Base-by-base conservation (phyloP, 2,329 filamentous ascomycete genomes). In the Saccharata proteae region DNA sequence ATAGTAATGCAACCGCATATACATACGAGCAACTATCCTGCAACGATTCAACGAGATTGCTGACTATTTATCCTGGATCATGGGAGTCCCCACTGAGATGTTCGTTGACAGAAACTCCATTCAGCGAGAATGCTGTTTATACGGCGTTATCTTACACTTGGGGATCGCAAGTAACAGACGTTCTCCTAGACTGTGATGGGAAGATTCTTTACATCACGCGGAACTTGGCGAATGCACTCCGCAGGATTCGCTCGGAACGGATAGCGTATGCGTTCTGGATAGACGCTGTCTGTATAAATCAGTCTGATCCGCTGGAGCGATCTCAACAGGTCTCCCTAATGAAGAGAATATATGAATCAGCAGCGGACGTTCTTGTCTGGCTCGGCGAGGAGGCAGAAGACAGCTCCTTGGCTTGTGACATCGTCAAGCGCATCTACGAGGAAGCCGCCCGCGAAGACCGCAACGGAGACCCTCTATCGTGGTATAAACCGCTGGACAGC, bases 281-380 rank as follows among this genome's bases (percentile, higher is more conserved):
- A 8, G 49, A 51, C 32, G 40, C 45, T n/a, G 26, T 51, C 7
- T 50, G 45, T 29, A 46, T 51, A 29, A 37, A 52, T 27, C 46
- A 51, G 35, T n/a, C 8, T 5, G 37, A 48, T 24, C 24, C 35
- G 4, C 16, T 13, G 3, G 48, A 51, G 32, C 46, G 41, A 20
- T 38, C 16, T 13, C 26, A 34, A 5, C 47, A 52, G 29, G 36
- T 52, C 1, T 19, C 35, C 6, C 34, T 42, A 16, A 51, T 51
- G 46, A 41, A 38, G 14, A 22, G 45, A 3, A 52, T 54, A 26
- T 55, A 44, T 34, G 28, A 40, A 17, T 16, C 30, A 12, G 45
- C 46, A 6, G 10, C 34, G 3, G 34, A 37, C 12, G 43, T 48
- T 6, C 20, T 48, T 12, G 38, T 46, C 6, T 55, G 49, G 49